Evolutionary conservation across 1,284 basidiomycete genomes (phyloP), one percentile per base, ranked within the genome.

Genomic region (Cystobasidium sp.): DNA sequence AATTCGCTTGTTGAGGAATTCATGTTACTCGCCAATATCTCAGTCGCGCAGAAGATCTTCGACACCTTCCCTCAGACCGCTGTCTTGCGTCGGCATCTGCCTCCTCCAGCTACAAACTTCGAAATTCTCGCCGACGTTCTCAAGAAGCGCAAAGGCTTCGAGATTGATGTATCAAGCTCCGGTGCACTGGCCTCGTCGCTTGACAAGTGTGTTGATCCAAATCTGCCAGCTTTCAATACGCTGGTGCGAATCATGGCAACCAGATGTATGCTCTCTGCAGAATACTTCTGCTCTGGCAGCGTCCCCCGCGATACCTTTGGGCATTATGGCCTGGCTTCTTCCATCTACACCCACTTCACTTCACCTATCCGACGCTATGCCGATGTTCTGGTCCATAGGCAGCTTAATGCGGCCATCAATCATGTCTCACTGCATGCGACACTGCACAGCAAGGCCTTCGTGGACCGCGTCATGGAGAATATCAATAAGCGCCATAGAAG

Each of bases 301-400:
- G 94, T 98, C 4, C 89, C 90, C 0, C 88, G 91, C 74, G 94
- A 97, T 79, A 91, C 93, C 0, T 99, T 97, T 81, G 90, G 91
- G 1, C 97, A 99, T 83, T 99, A 99, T 81, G 97, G 97, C 69
- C 87, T 99, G 20, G 97, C 97, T 0, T 95, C 89, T 79, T 88
- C 91, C 0, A 99, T 99, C 78, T 99, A 99, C 83, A 99, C 97
- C 0, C 97, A 99, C 83, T 99, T 99, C 82, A 98, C 96, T 91
- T 85, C 92, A 81, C 94, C 94, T 0, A 97, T 97, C 78, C 86
- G 94, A 76, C 88, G 94, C 75, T 97, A 95, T 81, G 93, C 94
- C 51, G 97, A 99, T 82, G 92, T 99, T 3, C 86, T 99, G 24
- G 95, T 89, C 0, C 97, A 99, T 82, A 89, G 97, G 24, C 96